Base-by-base conservation (phyloP, 2,329 filamentous ascomycete genomes). In the Neoascochyta sp. region DNA sequence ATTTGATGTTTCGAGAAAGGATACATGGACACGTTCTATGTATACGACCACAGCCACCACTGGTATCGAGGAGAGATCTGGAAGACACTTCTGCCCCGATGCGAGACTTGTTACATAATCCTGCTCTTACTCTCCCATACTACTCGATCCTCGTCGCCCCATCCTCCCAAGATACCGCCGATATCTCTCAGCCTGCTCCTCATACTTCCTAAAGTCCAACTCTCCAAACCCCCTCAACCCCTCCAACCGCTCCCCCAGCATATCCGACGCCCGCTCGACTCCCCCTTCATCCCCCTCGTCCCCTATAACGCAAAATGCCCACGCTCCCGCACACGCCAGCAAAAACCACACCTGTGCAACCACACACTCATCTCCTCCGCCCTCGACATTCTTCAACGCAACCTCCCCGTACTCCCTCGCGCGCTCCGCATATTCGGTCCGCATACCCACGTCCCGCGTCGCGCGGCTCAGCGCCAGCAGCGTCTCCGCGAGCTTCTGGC, bases 401-500 rank as follows among this genome's bases (percentile, higher is more conserved):
- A 25, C 27, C 13, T 42, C 27, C 3, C 33, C 38, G 19, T 40
- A 42, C 16, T 38, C 27, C 5, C 24, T 24, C 7, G 43, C 43
- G 26, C 38, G 35, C 14, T 40, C 27, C 8, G 36, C 41, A 13
- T 40, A n/a, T 9, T 9, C 17, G 3, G n/a, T 22, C 3, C 24
- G 23, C 3, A 11, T 7, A 7, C 16, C 17, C 5, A 17, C 9
- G 5, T 26, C 20, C 2, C 22, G 31, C 4, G 34, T 17, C 14
- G 29, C 34, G 9, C 32, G 29, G 27, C 41, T 45, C 1, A 39
- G 31, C 1, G 29, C 20, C 5, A 43, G 30, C 3, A 32, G 32
- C 1, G 34, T 40, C 13, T 45, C 38, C 12, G 34, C 29, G n/a
- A 48, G 33, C 22, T 41, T 48, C 12, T 48, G 44, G 21, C 30